A percentile compares a stretch with the other conserved stretches of the same genome.
Conservation (phyloP, 768 basidiomycete genomes). For the Auricularia cornea region DNA sequence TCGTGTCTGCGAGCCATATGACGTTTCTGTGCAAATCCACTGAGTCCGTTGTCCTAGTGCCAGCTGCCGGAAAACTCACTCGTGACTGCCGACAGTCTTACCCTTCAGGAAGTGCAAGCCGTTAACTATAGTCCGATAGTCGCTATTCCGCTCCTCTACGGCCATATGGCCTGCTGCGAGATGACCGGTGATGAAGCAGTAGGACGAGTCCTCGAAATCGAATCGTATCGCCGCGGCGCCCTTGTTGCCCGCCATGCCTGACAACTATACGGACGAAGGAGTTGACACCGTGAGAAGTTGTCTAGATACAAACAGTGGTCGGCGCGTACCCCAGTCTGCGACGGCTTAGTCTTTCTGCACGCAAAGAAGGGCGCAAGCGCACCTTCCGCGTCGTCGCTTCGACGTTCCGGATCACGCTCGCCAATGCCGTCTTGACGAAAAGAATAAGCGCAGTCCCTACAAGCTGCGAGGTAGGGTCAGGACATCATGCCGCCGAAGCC, state of each 20-base stretch:
- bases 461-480: conserved; percentile 40
- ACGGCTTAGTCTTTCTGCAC: not conserved
- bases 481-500: no score
- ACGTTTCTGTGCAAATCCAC: conserved; percentile 53
- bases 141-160: conserved; percentile 82
- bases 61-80: conserved; percentile 45
- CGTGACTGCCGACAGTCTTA: conserved; percentile 80
- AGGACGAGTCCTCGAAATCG: conserved; percentile 82
- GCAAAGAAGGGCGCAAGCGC: conserved; percentile 7
- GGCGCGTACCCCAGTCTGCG: conserved; percentile 63
- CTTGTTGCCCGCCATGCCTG: conserved; percentile 94
- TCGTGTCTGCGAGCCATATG: conserved; percentile 91
- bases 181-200: conserved; percentile 95
- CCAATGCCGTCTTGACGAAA: conserved; percentile 68
- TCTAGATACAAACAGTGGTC: not conserved
- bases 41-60: conserved; percentile 2
- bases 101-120: conserved; percentile 86
- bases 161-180: conserved; percentile 93
- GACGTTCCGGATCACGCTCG: conserved; percentile 78
- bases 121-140: conserved; percentile 79
- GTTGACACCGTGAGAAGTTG: not conserved
- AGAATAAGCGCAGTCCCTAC: conserved; percentile 92
- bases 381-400: conserved; percentile 91
- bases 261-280: not conserved
- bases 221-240: conserved; percentile 92